phyloP scores from a whole-genome alignment of 805 yeast genomes.

The Candida vartiovaarae region DNA sequence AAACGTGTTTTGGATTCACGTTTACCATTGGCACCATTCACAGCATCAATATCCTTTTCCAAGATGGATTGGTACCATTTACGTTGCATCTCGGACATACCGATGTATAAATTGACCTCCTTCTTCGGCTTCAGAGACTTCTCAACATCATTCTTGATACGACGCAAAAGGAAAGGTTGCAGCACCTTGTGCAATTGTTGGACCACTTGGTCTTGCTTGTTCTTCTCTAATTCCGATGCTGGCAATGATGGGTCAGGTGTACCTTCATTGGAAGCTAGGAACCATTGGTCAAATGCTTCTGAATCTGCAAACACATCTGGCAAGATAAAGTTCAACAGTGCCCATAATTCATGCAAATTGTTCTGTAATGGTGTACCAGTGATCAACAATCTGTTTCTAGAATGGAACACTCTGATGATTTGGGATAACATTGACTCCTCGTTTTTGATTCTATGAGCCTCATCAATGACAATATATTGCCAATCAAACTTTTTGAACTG shows the following conservation, averaged over 20 bases:
- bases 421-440: slow-evolving; percentile 57
- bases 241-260: slow-evolving; percentile 28
- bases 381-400: slow-evolving; percentile 61
- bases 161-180: slow-evolving; percentile 66
- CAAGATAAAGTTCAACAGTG: slow-evolving; percentile 62
- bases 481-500: slow-evolving; percentile 59
- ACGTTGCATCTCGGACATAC: slow-evolving; percentile 74
- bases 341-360: slow-evolving; percentile 77
- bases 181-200: slow-evolving; percentile 69
- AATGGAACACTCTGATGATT: slow-evolving; percentile 64
- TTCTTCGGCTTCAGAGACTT: slow-evolving; percentile 68
- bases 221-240: slow-evolving; percentile 26
- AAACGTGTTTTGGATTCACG: slow-evolving; percentile 71
- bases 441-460: slow-evolving; percentile 77
- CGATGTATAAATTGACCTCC: slow-evolving; percentile 66
- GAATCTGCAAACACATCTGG: slow-evolving; percentile 76
- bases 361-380: slow-evolving; percentile 84
- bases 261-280: slow-evolving; percentile 28
- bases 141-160: slow-evolving; percentile 78
- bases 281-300: slow-evolving; percentile 73
- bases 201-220: slow-evolving; percentile 44
- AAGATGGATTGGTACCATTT: slow-evolving; percentile 70
- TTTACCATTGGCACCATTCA: slow-evolving; percentile 73
- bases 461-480: slow-evolving; percentile 76
- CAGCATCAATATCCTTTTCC: slow-evolving; percentile 80